phyloP scores from a whole-genome alignment of 148 eudicot species.

The Fagopyrum esculentum region DNA sequence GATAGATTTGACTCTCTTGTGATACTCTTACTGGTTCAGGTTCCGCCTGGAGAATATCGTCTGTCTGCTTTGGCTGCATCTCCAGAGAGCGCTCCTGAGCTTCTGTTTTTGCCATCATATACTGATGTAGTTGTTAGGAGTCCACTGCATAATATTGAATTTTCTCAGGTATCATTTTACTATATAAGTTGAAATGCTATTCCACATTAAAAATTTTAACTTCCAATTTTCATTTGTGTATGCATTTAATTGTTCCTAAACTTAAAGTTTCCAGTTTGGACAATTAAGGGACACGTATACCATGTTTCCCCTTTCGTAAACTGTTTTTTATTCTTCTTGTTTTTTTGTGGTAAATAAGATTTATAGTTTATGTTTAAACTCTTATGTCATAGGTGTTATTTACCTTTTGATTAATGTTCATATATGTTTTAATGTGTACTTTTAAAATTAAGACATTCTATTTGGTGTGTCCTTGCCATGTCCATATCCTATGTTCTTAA shows the following conservation, averaged over 20 bases:
- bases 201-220: neutral
- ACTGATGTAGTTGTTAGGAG: conserved; percentile 67
- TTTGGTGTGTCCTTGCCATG: no score
- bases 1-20: neutral
- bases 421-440: no score
- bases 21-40: conserved; percentile 35
- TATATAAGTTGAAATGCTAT: neutral
- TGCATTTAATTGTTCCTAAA: neutral
- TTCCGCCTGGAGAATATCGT: conserved; percentile 91
- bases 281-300: no score
- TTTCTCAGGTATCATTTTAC: conserved; percentile 62
- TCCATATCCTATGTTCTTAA: no score
- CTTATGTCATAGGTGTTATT: no score
- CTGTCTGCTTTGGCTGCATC: conserved; percentile 79
- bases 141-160: conserved; percentile 70
- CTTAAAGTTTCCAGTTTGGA: no score
- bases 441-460: no score
- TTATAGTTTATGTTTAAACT: no score
- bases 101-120: conserved; percentile 67
- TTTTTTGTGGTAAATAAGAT: no score
- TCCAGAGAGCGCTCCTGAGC: conserved; percentile 66
- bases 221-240: neutral
- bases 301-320: no score
- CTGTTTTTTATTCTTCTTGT: no score
- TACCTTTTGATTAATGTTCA: no score